A percentile compares a stretch with the other conserved stretches of the same genome.
Conservation (phyloP, 2,329 filamentous ascomycete genomes). For the Colletotrichum higginsianum region DNA sequence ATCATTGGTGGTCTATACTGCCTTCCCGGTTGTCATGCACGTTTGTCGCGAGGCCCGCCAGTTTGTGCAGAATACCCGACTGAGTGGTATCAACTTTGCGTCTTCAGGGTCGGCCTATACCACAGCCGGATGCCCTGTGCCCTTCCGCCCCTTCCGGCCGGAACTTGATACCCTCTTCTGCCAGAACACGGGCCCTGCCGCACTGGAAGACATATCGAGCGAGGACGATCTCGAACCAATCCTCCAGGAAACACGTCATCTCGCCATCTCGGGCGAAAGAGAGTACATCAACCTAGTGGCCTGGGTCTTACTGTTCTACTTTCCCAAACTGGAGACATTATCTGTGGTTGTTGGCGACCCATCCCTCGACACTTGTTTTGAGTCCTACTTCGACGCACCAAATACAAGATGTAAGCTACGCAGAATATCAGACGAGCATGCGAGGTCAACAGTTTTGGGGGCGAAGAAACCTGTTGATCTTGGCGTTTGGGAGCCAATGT, state of each 20-base stretch:
- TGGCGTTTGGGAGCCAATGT: not conserved
- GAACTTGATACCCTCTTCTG: constrained; percentile 17
- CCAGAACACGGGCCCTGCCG: not conserved
- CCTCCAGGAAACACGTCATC: constrained; percentile 12
- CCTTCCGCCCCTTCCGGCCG: not conserved
- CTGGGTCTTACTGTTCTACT: constrained; percentile 12
- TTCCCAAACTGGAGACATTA: constrained; percentile 17
- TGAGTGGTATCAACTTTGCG: constrained; percentile 4
- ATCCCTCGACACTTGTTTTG: not conserved
- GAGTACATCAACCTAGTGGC: constrained; percentile 14
- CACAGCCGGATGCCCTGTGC: not conserved
- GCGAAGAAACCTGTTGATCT: not conserved
- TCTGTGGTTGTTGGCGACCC: constrained; percentile 1
- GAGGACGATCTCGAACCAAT: constrained; percentile 6
- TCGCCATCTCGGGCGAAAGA: constrained; percentile 10
- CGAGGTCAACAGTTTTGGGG: too few relatives aligned
- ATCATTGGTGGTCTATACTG: constrained; percentile 20
- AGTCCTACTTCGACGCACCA: constrained; percentile 13
- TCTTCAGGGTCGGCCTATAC: not conserved
- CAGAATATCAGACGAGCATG: not conserved
- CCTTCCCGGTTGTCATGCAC: constrained; percentile 26
- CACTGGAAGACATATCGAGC: constrained; percentile 6
- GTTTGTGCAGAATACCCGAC: constrained; percentile 4
- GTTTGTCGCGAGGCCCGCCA: constrained; percentile 23
- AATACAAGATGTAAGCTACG: constrained; percentile 19